Evolutionary conservation across 148 eudicot genomes (phyloP).

Genomic region (Camellia sinensis): DNA sequence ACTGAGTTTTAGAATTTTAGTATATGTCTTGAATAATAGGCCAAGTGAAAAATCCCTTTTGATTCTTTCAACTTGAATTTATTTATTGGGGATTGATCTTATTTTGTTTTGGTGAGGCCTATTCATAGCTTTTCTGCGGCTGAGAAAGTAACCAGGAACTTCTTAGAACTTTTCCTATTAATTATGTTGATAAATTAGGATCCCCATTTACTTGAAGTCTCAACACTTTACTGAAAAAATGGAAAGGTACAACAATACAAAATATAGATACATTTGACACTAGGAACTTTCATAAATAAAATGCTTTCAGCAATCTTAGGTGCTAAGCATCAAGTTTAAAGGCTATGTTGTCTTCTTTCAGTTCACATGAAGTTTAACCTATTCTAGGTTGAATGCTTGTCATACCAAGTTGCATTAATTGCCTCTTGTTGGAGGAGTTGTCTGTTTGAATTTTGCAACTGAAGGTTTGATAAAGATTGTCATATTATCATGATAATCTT

Average conservation of each 20-base stretch:
- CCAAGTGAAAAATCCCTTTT: neutral
- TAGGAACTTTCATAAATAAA: neutral
- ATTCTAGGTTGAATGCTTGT: too few species aligned
- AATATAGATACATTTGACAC: neutral
- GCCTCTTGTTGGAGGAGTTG: too few species aligned
- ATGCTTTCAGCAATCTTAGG: neutral
- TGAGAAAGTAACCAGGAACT: neutral
- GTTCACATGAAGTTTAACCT: too few species aligned
- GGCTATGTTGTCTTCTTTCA: too few species aligned
- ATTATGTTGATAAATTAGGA: neutral
- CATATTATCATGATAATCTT: too few species aligned
- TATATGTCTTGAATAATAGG: neutral
- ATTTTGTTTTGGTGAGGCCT: neutral
- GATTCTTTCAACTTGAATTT: neutral
- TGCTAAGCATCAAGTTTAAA: too few species aligned
- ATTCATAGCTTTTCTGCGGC: neutral
- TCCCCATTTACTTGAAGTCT: neutral
- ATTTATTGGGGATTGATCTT: neutral
- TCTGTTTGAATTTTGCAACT: too few species aligned
- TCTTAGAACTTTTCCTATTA: neutral
- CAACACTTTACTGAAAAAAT: neutral
- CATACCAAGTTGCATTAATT: too few species aligned
- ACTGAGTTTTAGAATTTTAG: slow-evolving; percentile 16
- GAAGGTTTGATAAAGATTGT: too few species aligned
- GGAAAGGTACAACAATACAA: neutral